Conservation (phyloP, 441 rosid species). For the Pelargonium fulgidum region DNA sequence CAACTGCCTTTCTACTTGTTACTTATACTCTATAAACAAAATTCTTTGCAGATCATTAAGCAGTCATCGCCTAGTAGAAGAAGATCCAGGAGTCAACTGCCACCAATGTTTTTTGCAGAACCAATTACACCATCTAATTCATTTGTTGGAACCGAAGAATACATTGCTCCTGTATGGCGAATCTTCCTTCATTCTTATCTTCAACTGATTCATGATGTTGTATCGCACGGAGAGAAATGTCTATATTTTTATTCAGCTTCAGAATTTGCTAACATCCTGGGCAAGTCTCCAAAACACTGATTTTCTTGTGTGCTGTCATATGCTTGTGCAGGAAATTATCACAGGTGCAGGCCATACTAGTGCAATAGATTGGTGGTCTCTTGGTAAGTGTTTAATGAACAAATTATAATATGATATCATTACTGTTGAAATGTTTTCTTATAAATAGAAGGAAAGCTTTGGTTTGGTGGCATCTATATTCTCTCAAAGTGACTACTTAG, state of each 20-base stretch:
- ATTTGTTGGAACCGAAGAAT: conserved; percentile 96
- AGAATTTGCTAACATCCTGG: no score
- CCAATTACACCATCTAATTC: conserved; percentile 75
- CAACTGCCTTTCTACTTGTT: neutral
- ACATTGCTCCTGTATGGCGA: conserved; percentile 84
- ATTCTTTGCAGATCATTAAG: conserved; percentile 49
- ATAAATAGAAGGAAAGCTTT: neutral
- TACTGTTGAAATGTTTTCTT: neutral
- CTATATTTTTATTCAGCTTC: no score
- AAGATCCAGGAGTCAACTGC: conserved; percentile 64
- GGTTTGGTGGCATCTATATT: no score
- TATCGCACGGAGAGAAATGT: neutral
- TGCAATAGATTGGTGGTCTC: conserved; percentile 94
- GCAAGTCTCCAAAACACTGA: neutral
- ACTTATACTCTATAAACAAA: neutral
- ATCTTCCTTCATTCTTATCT: conserved; percentile 13
- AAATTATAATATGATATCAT: conserved; percentile 1
- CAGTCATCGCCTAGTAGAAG: conserved; percentile 48
- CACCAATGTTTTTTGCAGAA: conserved; percentile 80
- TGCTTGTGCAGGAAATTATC: conserved; percentile 70
- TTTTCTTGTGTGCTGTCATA: neutral
- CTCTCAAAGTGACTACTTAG: no score
- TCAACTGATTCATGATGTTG: conserved; percentile 11
- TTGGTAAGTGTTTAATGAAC: conserved; percentile 43
- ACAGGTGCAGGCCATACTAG: conserved; percentile 88